Percentiles rank a stretch among this genome's conserved stretches.
Conservation (phyloP, 2,329 filamentous ascomycete genomes). For the Phyllosticta paracitricarpa region DNA sequence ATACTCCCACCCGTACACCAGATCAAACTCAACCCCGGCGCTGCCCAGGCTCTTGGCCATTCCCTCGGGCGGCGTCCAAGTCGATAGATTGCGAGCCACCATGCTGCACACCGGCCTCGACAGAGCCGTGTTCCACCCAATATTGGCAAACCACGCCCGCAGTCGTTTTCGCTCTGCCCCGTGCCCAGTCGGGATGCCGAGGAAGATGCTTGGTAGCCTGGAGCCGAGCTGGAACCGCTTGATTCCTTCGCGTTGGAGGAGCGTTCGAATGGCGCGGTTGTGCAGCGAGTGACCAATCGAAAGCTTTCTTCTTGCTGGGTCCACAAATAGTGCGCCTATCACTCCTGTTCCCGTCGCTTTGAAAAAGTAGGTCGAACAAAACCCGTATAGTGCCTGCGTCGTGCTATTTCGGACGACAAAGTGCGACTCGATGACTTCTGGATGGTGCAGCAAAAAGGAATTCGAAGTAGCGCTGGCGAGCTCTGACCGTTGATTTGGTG, state of each 20-base stretch:
- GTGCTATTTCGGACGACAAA: conserved; percentile 92
- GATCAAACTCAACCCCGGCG: conserved; percentile 68
- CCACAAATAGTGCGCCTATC: conserved; percentile 80
- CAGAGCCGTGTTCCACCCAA: conserved; percentile 72
- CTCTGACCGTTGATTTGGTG: conserved; percentile 57
- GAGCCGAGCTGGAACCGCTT: conserved; percentile 75
- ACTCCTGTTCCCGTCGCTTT: conserved; percentile 60
- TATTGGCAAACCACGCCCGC: conserved; percentile 76
- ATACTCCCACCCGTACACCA: conserved; percentile 72
- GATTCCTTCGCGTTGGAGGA: conserved; percentile 61
- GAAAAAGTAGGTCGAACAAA: conserved; percentile 80
- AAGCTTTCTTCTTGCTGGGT: conserved; percentile 73
- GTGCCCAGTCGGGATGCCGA: conserved; percentile 68
- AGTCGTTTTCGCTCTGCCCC: conserved; percentile 49
- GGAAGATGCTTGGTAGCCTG: conserved; percentile 73
- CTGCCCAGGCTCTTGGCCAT: conserved; percentile 63
- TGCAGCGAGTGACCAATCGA: conserved; percentile 88
- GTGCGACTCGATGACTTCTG: conserved; percentile 67
- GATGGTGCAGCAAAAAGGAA: conserved; percentile 65
- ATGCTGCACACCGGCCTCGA: conserved; percentile 60
- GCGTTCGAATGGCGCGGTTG: conserved; percentile 67
- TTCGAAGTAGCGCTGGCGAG: conserved; percentile 59
- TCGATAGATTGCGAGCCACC: conserved; percentile 59
- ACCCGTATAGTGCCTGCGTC: conserved; percentile 82
- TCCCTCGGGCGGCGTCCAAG: conserved; percentile 68